Conservation (phyloP, 176 grass and related monocot genomes). For the Eleusine indica region DNA sequence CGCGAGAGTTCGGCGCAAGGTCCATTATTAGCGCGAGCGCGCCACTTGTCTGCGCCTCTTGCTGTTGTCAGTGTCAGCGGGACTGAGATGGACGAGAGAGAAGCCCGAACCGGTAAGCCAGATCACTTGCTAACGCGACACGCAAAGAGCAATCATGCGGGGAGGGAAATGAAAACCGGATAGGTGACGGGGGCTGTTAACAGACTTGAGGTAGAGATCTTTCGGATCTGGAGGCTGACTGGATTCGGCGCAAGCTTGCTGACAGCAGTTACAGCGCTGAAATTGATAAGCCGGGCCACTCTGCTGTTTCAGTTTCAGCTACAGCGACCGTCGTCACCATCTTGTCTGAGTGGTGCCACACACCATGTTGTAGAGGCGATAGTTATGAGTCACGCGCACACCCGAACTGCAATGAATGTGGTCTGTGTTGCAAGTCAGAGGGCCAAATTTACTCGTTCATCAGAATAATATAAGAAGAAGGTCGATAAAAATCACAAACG, state of each 20-base stretch:
- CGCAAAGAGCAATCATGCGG: conserved; percentile 15
- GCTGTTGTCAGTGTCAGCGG: neutral
- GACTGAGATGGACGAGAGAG: neutral
- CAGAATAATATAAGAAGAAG: no score
- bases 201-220: neutral
- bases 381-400: conserved; percentile 9
- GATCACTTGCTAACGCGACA: neutral
- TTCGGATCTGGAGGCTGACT: neutral
- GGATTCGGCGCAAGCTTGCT: neutral
- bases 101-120: neutral
- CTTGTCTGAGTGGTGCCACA: neutral
- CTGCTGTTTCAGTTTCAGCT: neutral
- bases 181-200: neutral
- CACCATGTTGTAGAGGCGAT: no score
- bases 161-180: neutral
- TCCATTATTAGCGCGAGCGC: conserved; percentile 15
- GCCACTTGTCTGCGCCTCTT: neutral
- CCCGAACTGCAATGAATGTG: neutral
- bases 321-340: neutral
- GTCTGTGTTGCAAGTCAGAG: neutral
- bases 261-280: neutral
- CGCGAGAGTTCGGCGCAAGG: neutral
- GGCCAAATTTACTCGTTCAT: neutral
- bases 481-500: no score
- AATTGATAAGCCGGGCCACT: neutral